Conservation (phyloP, 2,329 filamentous ascomycete genomes). For the Ophiocordyceps camponoti-floridani region DNA sequence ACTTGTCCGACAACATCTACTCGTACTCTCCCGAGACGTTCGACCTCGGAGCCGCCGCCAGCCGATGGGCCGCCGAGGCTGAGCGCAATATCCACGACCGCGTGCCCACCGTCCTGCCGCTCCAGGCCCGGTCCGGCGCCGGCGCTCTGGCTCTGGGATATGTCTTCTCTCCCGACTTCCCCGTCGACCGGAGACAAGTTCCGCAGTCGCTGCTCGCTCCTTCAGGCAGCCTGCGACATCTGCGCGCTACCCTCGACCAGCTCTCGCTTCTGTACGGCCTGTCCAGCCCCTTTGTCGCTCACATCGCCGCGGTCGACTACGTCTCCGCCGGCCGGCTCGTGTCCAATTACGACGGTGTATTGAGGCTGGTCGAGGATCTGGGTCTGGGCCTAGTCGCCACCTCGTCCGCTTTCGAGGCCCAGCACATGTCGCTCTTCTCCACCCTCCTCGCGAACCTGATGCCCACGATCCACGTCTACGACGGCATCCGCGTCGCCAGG, state of each 20-base stretch:
- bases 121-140: constrained; percentile 79
- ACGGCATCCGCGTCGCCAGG: constrained; percentile 65
- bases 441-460: constrained; percentile 62
- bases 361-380: constrained; percentile 74
- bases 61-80: constrained; percentile 51
- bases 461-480: constrained; percentile 77
- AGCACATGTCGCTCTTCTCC: constrained; percentile 87
- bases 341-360: constrained; percentile 67
- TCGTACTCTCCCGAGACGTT: constrained; percentile 91
- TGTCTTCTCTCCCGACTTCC: constrained; percentile 94
- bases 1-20: constrained; percentile 92
- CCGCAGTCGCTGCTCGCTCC: constrained; percentile 84
- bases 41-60: constrained; percentile 70
- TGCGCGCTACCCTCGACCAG: constrained; percentile 78
- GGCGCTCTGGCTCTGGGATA: constrained; percentile 87
- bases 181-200: constrained; percentile 75
- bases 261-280: constrained; percentile 81
- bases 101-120: constrained; percentile 55
- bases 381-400: constrained; percentile 76
- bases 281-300: constrained; percentile 81
- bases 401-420: constrained; percentile 72
- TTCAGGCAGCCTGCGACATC: constrained; percentile 60
- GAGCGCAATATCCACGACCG: constrained; percentile 73
- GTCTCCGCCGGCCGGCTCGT: constrained; percentile 51
- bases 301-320: constrained; percentile 85